Evolutionary conservation across 1,284 basidiomycete genomes (phyloP), one percentile per base, ranked within the genome.

Genomic region (Dichomitus squalens): DNA sequence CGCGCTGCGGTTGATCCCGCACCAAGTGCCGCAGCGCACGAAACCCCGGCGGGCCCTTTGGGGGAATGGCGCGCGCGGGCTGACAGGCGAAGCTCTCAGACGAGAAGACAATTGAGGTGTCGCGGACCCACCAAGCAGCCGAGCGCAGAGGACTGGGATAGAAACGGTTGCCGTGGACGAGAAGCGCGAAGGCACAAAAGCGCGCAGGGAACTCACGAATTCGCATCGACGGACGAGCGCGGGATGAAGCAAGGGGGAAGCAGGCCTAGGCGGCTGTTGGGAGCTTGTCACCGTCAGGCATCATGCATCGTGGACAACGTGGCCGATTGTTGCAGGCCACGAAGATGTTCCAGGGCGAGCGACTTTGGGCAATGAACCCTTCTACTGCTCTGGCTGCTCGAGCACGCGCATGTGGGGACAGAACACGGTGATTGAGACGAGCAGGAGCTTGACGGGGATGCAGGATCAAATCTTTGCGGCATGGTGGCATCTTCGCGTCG

Each of bases 401-500:
- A 11, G 25, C 25, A 16, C 5, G 40, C 9, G 49, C 12, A 27
- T 31, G 35, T 27, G 18, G n/a, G 33, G 20, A 4, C 14, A 29
- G 47, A 38, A 35, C 38, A 11, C 40, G 43, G 53, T 52, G 55
- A 58, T 57, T 52, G 59, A 58, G 53, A 51, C 55, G 56, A 35
- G 48, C 18, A 9, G 35, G 40, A 40, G 51, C 44, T 18, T n/a
- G 35, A 14, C 47, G 20, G n/a, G 31, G 43, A 20, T 8, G 29
- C 16, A 21, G 36, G 38, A 54, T 33, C 54, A 43, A 38, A 62
- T 53, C 52, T 20, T 53, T 33, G 33, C 21, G 51, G 40, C 49
- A 59, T 62, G 49, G 43, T 29, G 29, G 52, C 52, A 59, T 55
- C 57, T 52, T 23, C 18, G 52, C 29, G 41, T 55, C 50, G 54